Evolutionary conservation across 768 basidiomycete genomes (phyloP).

Genomic region (Candolleomyces eurysporus): DNA sequence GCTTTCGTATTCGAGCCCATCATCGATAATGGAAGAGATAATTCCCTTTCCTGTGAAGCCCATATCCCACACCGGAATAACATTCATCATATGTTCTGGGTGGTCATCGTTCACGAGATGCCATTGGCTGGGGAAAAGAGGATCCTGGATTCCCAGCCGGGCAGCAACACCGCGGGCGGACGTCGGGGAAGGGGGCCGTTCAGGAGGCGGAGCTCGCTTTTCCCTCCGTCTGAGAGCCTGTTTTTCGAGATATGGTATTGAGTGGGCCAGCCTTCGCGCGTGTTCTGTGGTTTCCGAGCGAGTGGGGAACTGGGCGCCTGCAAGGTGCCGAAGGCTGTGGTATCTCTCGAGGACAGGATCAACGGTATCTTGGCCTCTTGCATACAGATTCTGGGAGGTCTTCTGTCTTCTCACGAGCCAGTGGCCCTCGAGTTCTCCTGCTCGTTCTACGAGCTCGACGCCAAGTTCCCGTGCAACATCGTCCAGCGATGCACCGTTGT

Average conservation of each 20-base stretch:
- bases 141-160: slow-evolving; percentile 73
- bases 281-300: slow-evolving; percentile 41
- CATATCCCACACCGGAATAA: slow-evolving; percentile 88
- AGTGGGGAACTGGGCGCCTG: slow-evolving; percentile 28
- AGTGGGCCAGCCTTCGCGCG: slow-evolving; percentile 46
- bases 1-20: slow-evolving; percentile 89
- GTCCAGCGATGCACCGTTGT: slow-evolving; percentile 46
- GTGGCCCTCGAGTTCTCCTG: slow-evolving; percentile 76
- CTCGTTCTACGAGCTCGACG: slow-evolving; percentile 85
- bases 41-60: slow-evolving; percentile 87
- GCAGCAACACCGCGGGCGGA: slow-evolving; percentile 50
- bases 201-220: slow-evolving; percentile 73
- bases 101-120: slow-evolving; percentile 87
- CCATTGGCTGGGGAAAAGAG: slow-evolving; percentile 86
- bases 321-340: slow-evolving; percentile 40
- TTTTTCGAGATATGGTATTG: slow-evolving; percentile 58
- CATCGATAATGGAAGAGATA: slow-evolving; percentile 88
- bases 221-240: slow-evolving; percentile 66
- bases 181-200: slow-evolving; percentile 36
- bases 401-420: slow-evolving; percentile 77
- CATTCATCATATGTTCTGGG: slow-evolving; percentile 87
- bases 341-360: slow-evolving; percentile 47
- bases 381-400: slow-evolving; percentile 21
- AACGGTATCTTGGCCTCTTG: slow-evolving; percentile 38
- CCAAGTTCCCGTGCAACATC: slow-evolving; percentile 62